Base-by-base conservation (phyloP, 495 filamentous ascomycete species). In the Aspergillus carlsbadensis region DNA sequence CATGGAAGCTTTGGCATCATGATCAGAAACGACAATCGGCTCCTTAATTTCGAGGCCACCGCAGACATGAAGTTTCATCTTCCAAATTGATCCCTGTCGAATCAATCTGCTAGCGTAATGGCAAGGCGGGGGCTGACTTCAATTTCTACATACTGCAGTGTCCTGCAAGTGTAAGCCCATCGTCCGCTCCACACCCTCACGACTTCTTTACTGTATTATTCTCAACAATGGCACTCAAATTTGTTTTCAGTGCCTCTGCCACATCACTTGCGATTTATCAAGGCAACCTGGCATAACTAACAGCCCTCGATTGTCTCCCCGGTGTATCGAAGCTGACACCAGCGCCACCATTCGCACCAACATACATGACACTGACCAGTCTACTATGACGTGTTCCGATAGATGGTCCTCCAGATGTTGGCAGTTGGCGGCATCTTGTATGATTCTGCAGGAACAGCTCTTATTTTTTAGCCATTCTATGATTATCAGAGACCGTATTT, bases 371-470 rank as follows among this genome's bases (percentile, higher is more conserved):
- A 41, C 17, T n/a, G n/a, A 31, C 4, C n/a, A 45, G 29, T 10
- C 45, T 14, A 3, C 8, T 29, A 26, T 36, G 34, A 50, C 47
- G 47, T 50, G 47, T 50, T 36, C 46, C 47, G 37, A 50, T 37
- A 21, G 34, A 39, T 35, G n/a, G 22, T 20, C 14, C 47, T 8
- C 14, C 39, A 37, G 29, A 17, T 39, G 34, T 33, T 33, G 31
- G 18, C 20, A 20, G 29, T 33, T 18, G 15, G n/a, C 22, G 14
- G 22, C 20, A 15, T 43, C 17, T 17, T 44, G 41, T 46, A 26
- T 37, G 17, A 24, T 46, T 45, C 52, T 46, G 52, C 49, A 52
- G 49, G 49, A 42, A 42, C 49, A 42, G 34, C n/a, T 42, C 37
- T 21, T 24, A 11, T 46, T 46, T 11, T 24, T 6, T 8, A n/a